A percentile compares a stretch with the other conserved stretches of the same genome.
phyloP scores from a whole-genome alignment of 192 early-diverging fungal species.

The Coemansia sp. region DNA sequence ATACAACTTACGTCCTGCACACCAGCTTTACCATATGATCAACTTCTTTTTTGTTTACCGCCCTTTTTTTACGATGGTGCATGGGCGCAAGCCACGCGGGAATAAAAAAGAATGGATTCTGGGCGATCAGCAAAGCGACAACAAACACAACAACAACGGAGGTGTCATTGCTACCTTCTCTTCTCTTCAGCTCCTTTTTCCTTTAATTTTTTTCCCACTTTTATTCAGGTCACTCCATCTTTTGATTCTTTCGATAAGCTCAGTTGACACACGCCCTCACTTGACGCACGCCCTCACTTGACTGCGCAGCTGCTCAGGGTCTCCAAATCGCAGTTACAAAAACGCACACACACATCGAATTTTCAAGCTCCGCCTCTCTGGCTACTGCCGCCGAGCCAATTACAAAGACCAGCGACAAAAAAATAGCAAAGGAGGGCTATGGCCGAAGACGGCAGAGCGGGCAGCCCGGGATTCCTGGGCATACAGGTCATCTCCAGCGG shows the following conservation, averaged over 20 bases:
- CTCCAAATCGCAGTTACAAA: conserved; percentile 3
- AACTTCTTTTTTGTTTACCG: not conserved
- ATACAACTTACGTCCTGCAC: not conserved
- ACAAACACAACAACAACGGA: not conserved
- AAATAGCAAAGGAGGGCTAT: not conserved
- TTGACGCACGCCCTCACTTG: not conserved
- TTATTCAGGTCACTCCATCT: not conserved
- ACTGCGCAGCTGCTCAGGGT: not conserved
- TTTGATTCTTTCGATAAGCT: not conserved
- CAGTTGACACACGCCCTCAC: not conserved
- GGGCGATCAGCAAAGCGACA: conserved; percentile 1
- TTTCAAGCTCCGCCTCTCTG: not conserved
- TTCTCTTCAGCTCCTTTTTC: not conserved
- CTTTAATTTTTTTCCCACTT: not conserved
- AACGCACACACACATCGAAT: not conserved
- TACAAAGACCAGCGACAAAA: not conserved
- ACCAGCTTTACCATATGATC: not conserved
- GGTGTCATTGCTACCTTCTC: not conserved
- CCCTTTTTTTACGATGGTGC: not conserved
- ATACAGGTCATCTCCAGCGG: conserved; percentile 12
- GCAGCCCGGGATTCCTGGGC: conserved; percentile 9
- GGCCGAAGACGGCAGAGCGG: not conserved
- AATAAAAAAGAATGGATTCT: not conserved
- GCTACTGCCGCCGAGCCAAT: not conserved
- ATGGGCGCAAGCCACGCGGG: not conserved